Base-by-base conservation (phyloP, 371 early-diverging fungal species). In the Rhizomucor miehei region DNA sequence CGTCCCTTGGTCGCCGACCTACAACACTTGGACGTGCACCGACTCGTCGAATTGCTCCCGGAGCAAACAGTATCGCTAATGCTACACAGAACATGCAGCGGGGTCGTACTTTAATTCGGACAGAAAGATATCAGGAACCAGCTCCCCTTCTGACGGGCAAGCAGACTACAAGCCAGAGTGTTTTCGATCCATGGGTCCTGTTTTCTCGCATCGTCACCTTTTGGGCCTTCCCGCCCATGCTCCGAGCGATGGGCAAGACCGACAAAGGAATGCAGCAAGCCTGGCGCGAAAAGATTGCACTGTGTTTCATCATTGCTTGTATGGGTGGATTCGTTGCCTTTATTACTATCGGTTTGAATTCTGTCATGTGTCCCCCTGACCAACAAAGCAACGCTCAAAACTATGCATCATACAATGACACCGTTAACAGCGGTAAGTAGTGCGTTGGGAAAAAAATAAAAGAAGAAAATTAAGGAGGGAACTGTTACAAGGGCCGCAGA, bases 211-310 rank as follows among this genome's bases (percentile, higher is more conserved):
- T 90, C 54, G 69, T 87, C 43, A 87, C 91, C 29, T 91, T 86
- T 60, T 90, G 90, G 89, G 87, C 89, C 1, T 77, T 89, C 1
- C 77, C 85, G 16, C 69, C 85, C 20, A 66, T 88, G 65, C 65
- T 91, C 37, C 63, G 61, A 20, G 73, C 75, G 1, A 51, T 71
- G 16, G 80, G 83, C 8, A 79, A 81, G 62, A 62, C 64, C 36
- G 90, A 88, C 39, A 60, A 77, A 38, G 70, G 73, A 23, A 83
- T 91, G 75, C 89, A 86, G 57, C 92, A 90, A 63, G 95, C 95
- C 12, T 94, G 93, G 93, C 83, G 96, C 53, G 96, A 95, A 60
- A 95, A 95, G 62, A 72, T 93, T 20, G 77, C 89, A 4, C 73
- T 93, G 35, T 86, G 86, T 52, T 85, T 86, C 52, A 81, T 92